Percentiles rank a stretch among this genome's conserved stretches.
Conservation (phyloP, 495 filamentous ascomycete species). For the Aspergillus hancockii region DNA sequence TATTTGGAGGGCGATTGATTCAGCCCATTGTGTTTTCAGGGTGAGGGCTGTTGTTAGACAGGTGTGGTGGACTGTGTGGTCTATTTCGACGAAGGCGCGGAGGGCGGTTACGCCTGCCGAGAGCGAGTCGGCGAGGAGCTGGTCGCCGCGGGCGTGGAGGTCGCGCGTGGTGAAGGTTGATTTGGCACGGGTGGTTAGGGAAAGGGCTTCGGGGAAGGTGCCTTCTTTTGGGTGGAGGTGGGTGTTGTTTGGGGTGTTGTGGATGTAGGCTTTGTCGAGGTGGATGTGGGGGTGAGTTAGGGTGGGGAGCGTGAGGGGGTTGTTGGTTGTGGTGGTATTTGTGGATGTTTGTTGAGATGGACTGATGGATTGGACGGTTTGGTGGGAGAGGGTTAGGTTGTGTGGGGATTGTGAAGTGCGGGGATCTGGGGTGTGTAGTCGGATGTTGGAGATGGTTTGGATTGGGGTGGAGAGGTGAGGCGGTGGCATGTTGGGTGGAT, state of each 20-base stretch:
- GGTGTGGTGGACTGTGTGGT: conserved; percentile 57
- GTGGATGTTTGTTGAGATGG: conserved; percentile 16
- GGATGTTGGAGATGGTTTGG: conserved; percentile 34
- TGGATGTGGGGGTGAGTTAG: conserved; percentile 78
- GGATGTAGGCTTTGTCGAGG: conserved; percentile 73
- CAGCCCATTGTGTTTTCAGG: conserved; percentile 57
- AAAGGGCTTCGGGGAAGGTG: conserved; percentile 66
- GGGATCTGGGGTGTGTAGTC: conserved; percentile 35
- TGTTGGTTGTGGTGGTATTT: neutral
- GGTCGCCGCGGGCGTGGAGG: conserved; percentile 61
- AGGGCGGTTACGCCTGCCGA: conserved; percentile 68
- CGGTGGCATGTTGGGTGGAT: conserved; percentile 23
- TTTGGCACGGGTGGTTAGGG: conserved; percentile 63
- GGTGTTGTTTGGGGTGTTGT: conserved; percentile 57
- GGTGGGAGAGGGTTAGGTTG: conserved; percentile 44
- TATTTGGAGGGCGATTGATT: conserved; percentile 58
- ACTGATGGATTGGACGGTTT: conserved; percentile 43
- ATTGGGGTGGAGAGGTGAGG: conserved; percentile 23
- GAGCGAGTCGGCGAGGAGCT: conserved; percentile 68
- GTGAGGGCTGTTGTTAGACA: conserved; percentile 59
- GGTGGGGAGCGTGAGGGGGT: conserved; percentile 45
- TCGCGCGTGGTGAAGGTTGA: conserved; percentile 58
- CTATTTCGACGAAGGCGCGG: conserved; percentile 75
- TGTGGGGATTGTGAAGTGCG: conserved; percentile 27
- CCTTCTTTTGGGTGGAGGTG: conserved; percentile 60